A percentile compares a stretch with the other conserved stretches of the same genome.
Conservation (phyloP, 169 alveolate genomes). For the Fabrea salina region DNA sequence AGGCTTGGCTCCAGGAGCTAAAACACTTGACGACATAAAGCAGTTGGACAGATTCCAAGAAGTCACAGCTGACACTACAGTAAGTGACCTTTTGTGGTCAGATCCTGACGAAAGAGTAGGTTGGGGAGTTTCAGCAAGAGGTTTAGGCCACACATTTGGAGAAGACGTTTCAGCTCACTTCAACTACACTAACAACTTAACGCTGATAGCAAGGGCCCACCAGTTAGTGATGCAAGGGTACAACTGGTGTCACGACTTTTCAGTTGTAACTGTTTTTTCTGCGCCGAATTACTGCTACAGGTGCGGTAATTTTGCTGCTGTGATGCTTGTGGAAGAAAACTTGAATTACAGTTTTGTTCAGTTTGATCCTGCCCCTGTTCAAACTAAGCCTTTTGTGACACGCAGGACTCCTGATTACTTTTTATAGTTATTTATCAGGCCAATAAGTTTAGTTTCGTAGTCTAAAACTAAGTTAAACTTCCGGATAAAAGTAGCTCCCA, state of each 20-base stretch:
- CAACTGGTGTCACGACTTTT: slow-evolving; percentile 87
- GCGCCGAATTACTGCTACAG: slow-evolving; percentile 97
- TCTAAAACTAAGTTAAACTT: not conserved
- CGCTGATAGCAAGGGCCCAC: slow-evolving; percentile 96
- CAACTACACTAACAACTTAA: slow-evolving; percentile 89
- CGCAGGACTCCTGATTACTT: slow-evolving; percentile 73
- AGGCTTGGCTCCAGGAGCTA: slow-evolving; percentile 92
- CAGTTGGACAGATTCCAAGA: slow-evolving; percentile 90
- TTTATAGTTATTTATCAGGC: slow-evolving; percentile 32
- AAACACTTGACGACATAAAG: slow-evolving; percentile 34
- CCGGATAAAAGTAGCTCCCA: slow-evolving; percentile 27
- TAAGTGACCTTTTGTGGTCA: slow-evolving; percentile 92
- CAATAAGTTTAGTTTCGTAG: not conserved
- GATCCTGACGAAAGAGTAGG: slow-evolving; percentile 90
- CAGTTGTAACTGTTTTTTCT: slow-evolving; percentile 92
- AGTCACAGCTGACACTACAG: slow-evolving; percentile 93
- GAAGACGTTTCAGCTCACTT: slow-evolving; percentile 88
- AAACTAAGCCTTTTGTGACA: slow-evolving; percentile 60
- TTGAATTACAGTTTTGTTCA: slow-evolving; percentile 83
- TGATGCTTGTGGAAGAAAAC: slow-evolving; percentile 95
- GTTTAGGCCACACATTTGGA: slow-evolving; percentile 98
- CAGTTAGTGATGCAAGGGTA: slow-evolving; percentile 92
- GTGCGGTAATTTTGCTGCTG: slow-evolving; percentile 93
- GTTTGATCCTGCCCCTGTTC: slow-evolving; percentile 90
- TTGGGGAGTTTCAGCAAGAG: slow-evolving; percentile 96